A percentile compares a stretch with the other conserved stretches of the same genome.
These are phyloP conservation scores for Diplodia scrobiculata DNA, from an alignment of 2,329 filamentous ascomycete species.

Conservation along the genomic window DNA sequence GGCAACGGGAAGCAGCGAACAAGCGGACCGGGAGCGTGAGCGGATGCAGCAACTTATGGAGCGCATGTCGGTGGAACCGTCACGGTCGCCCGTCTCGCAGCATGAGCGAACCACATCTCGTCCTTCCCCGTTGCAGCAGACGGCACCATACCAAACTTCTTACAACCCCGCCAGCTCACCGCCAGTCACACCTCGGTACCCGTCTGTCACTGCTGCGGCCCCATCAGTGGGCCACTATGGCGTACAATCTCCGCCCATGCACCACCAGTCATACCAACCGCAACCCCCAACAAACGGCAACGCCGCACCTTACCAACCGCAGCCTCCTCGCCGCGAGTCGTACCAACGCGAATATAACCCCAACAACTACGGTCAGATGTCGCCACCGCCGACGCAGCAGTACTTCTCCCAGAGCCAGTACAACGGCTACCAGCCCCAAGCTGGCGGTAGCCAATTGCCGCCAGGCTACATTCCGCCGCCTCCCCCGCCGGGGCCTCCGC, in stretches of 20 bases:
- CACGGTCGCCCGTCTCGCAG: conserved; percentile 31
- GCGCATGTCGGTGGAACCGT: conserved; percentile 78
- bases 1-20: conserved; percentile 58
- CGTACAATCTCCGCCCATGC: conserved; percentile 32
- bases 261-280: conserved; percentile 26
- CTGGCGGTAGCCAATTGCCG: conserved; percentile 62
- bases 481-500: conserved; percentile 66
- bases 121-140: conserved; percentile 49
- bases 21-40: conserved; percentile 81
- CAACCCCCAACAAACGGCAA: conserved; percentile 31
- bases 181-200: conserved; percentile 52
- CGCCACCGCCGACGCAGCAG: conserved; percentile 61
- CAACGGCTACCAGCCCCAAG: conserved; percentile 44
- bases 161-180: conserved; percentile 56
- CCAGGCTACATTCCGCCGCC: conserved; percentile 68
- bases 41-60: conserved; percentile 90
- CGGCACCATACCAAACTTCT: conserved; percentile 50
- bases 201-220: conserved; percentile 37
- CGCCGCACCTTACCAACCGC: conserved; percentile 28
- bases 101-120: conserved; percentile 27
- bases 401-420: conserved; percentile 53
- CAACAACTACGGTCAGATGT: conserved; percentile 50
- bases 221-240: conserved; percentile 34
- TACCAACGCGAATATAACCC: conserved; percentile 51
- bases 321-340: conserved; percentile 41